These are phyloP conservation scores for Theobroma cacao DNA, from an alignment of 345 rosid genomes.

Conservation along the genomic window DNA sequence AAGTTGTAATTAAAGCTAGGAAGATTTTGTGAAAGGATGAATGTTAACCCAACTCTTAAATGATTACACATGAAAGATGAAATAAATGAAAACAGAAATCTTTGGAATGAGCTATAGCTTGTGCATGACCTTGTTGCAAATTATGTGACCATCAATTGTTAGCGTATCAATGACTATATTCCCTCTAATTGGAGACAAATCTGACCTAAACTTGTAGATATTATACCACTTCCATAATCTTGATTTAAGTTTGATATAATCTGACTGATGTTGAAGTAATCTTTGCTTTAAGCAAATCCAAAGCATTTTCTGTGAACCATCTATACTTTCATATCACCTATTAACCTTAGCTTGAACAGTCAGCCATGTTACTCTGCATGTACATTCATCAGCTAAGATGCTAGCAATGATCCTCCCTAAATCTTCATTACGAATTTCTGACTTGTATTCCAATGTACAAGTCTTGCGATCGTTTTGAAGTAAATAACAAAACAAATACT, in stretches of 20 bases:
- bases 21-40: no score
- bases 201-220: no score
- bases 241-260: no score
- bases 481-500: no score
- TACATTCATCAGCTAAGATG: neutral
- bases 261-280: neutral
- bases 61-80: neutral
- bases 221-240: neutral
- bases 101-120: neutral
- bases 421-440: neutral
- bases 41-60: neutral
- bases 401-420: neutral
- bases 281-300: neutral
- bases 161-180: no score
- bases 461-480: no score
- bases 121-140: neutral
- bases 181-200: neutral
- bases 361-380: neutral
- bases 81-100: neutral
- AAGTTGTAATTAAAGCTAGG: no score
- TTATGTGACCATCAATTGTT: no score
- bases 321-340: neutral
- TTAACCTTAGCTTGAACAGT: neutral
- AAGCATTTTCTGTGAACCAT: neutral
- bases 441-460: neutral